Conservation (phyloP, 805 yeast genomes). For the Yarrowia sp. region DNA sequence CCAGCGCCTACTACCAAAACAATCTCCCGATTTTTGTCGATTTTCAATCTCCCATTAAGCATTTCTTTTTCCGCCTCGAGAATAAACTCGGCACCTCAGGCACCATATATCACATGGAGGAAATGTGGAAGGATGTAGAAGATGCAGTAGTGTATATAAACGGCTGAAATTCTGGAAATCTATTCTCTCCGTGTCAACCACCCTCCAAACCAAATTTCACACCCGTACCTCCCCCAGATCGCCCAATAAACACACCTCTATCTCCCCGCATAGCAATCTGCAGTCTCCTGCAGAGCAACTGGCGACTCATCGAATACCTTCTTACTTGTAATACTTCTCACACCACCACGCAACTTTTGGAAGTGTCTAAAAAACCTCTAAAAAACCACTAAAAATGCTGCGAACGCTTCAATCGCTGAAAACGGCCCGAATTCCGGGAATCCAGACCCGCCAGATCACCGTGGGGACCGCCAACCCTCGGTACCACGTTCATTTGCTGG, state of each 20-base stretch:
- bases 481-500: slow-evolving; percentile 29
- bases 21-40: too few relatives aligned
- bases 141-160: too few relatives aligned
- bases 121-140: too few relatives aligned
- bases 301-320: background rate
- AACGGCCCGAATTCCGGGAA: background rate
- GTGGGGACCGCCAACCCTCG: slow-evolving; percentile 17
- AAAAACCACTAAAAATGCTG: background rate
- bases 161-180: too few relatives aligned
- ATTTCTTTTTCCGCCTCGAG: background rate
- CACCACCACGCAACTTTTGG: too few relatives aligned
- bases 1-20: too few relatives aligned
- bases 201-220: too few relatives aligned
- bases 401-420: background rate
- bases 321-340: background rate
- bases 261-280: background rate
- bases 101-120: background rate
- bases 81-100: background rate
- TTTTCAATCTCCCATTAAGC: background rate
- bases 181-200: too few relatives aligned
- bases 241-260: background rate
- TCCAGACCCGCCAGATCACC: background rate
- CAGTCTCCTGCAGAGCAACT: background rate
- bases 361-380: too few relatives aligned
- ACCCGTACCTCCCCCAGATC: background rate